Evolutionary conservation across 2,329 filamentous ascomycete genomes (phyloP), one percentile per base, ranked within the genome.

Genomic region (Diaporthe sp.): DNA sequence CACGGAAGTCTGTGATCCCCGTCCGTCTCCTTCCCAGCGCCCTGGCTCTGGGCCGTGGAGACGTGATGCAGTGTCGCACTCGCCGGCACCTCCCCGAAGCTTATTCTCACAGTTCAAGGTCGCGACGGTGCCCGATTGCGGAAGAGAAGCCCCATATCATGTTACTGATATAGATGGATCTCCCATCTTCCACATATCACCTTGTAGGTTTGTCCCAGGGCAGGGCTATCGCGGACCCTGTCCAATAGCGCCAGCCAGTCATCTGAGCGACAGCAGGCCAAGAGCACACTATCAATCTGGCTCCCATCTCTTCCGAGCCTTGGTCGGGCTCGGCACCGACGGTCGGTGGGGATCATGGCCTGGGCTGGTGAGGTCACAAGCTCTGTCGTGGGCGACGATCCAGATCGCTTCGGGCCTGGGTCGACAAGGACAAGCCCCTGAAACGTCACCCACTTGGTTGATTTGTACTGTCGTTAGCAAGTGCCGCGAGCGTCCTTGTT

Each of bases 41-140:
- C 53, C 71, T 74, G 74, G 74, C 62, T 74, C 71, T 58, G 74
- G 70, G 74, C 71, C 49, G 42, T 49, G 65, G 61, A 55, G 67
- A 68, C 28, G 65, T 68, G 61, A 67, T 39, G 71, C 57, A 73
- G 62, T 74, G 71, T 74, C 71, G 71, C 62, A 62, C 55, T 75
- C 74, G 53, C 74, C 69, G 74, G 74, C 70, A 74, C 15, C 46
- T 61, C 55, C 53, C 59, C 62, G 61, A 68, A 69, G 44, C 34
- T 58, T 53, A 59, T 62, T 57, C 46, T 34, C 25, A 25, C 61
- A 42, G 46, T 51, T 68, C 62, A 25, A 25, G 62, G 46, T 42
- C 31, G 31, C 31, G 62, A 25, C 62, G 31, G 13, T 53, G 62
- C 62, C 62, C 62, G 62, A 53, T 53, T 68, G 62, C 62, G 46